Base-by-base conservation (phyloP, 164 flowering plant species). In the Magnolia changhungtana region DNA sequence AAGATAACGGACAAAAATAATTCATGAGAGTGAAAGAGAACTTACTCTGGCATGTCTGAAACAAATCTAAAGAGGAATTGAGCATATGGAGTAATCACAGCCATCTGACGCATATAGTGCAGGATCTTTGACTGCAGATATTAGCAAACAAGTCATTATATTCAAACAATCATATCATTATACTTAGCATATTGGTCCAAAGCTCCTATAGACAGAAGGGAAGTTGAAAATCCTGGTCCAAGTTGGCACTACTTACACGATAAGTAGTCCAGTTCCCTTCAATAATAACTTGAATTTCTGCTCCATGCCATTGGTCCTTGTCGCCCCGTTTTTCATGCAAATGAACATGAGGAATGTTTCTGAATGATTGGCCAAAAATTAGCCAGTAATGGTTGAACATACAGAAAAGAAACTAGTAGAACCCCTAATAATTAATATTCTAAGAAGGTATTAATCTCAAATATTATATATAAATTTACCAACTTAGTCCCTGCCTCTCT, bases 31-130 rank as follows among this genome's bases (percentile, higher is more conserved):
- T 50, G 4, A 37, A 67, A 77, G 78, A 84, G 77, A 71, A 68
- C 87, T 67, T 90, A 96, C 99, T 96, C 99, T 20, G 95, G 72
- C 74, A 86, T 67, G 70, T 94, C 97, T 24, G 97, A 88, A 37
- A 90, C 76, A 86, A 89, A 94, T 81, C 79, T 92, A 73, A 96
- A 96, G 69, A 91, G 89, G 83, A 96, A 94, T 77, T 96, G 93
- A 0, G 98, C 96, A 87, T 96, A 96, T 45, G 98, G 99, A 63
- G 99, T 94, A 55, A 96, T 96, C 74, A 96, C 99, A 74, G 98
- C 99, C 96, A 96, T 94, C 82, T 96, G 99, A 78, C 99, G 96
- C 97, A 96, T 91, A 80, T 94, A 96, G 75, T 96, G 99, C 85
- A 94, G 83, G 78, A 96, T 96, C 83, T 96, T 96, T 65, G 99